phyloP scores from a whole-genome alignment of 139 green algal species.

The Yamagishiella unicocca region DNA sequence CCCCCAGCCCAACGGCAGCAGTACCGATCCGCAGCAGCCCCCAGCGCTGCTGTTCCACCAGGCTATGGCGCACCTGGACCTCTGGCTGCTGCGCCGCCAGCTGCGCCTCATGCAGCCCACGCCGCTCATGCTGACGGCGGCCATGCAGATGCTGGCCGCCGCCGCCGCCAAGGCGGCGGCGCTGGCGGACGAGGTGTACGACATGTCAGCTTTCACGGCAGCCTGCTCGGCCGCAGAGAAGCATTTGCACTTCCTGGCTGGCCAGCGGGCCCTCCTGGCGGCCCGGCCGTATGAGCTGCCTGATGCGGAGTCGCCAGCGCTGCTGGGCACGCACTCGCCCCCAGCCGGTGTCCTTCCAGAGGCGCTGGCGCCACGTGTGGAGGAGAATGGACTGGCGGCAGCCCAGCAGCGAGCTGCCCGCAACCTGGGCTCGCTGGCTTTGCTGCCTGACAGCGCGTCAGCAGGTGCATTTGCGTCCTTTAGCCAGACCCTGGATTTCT shows the following conservation, averaged over 20 bases:
- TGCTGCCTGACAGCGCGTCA: no score
- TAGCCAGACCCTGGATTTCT: no score
- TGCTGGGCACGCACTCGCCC: not conserved
- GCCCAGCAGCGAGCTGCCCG: not conserved
- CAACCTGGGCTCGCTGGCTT: conserved; percentile 54
- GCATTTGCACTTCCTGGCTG: conserved; percentile 6
- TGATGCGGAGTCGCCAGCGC: not conserved
- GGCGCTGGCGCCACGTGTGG: not conserved
- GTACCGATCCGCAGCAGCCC: not conserved
- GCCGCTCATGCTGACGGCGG: conserved; percentile 3
- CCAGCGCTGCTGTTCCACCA: not conserved
- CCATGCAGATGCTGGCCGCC: conserved; percentile 55
- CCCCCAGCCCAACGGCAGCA: not conserved
- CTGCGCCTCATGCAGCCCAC: conserved; percentile 6
- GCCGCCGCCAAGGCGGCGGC: conserved; percentile 42
- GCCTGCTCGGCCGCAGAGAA: not conserved
- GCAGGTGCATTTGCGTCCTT: no score
- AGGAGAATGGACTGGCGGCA: not conserved
- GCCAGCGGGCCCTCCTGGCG: not conserved
- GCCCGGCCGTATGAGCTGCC: conserved; percentile 19
- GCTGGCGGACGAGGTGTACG: conserved; percentile 45
- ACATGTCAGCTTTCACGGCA: conserved; percentile 43
- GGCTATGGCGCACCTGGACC: conserved; percentile 50
- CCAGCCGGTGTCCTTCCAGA: conserved; percentile 37
- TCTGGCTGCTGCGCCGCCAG: conserved; percentile 59